Evolutionary conservation across 1,139 yeast species (phyloP), one percentile per base, ranked within the genome.

Genomic region (Wickerhamomyces sp.): DNA sequence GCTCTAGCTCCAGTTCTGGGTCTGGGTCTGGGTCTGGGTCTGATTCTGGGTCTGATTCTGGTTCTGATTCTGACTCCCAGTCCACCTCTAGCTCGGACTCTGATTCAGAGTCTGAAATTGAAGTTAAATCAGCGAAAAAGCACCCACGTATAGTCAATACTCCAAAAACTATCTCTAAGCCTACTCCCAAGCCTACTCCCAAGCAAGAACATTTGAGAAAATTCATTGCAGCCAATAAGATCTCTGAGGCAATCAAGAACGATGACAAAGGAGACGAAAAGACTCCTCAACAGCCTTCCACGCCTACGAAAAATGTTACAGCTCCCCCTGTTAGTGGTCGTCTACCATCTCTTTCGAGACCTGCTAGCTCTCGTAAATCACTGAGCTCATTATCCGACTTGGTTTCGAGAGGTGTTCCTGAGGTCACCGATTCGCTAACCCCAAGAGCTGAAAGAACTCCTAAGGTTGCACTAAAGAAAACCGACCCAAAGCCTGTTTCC

Each of bases 381-480:
- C 63, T 80, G 39, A 72, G 75, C 17, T 75, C 83, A 0, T 60
- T 80, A 31, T 70, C 72, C n/a, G 83, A 78, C 44, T 63, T 79
- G 39, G 80, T 72, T 2, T 63, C 68, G 19, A 64, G 78, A 43
- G 86, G 85, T 2, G 72, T 79, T 15, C 87, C 87, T 2, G 84
- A 76, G 20, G 85, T 80, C 2, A 70, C 65, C 41, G 85, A 78
- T 32, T 55, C 63, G 5, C 48, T 49, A 15, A 46, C 57, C 12
- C 61, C 47, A 38, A 46, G 31, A 36, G 39, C 47, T 26, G 48
- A 46, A 27, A 50, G 49, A 41, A 16, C 21, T 19, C 28, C 35
- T 32, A 20, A 39, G 7, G 27, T n/a, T n/a, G n/a, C 45, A 4
- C 39, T 39, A 26, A 24, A 36, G 18, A 19, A 35, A 17, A 17